Evolutionary conservation across 352 stramenopile species (phyloP), one percentile per base, ranked within the genome.

Genomic region (Globisporangium polare): DNA sequence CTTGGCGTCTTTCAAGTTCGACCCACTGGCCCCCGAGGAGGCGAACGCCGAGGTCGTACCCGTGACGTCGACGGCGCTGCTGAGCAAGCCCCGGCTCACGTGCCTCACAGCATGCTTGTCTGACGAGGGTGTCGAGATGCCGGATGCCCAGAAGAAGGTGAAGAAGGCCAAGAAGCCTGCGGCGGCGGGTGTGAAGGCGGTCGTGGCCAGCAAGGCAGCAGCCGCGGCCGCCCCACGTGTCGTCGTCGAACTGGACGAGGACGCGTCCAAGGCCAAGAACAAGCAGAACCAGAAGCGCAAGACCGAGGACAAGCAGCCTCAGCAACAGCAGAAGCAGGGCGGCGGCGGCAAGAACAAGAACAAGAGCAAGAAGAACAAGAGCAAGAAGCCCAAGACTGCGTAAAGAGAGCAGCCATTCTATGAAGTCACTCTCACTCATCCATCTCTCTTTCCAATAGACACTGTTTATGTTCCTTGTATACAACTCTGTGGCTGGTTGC

Each of bases 31-130:
- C 0, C 77, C 82, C 0, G 77, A 83, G n/a, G 71, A 90, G 39
- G 69, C 69, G 13, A 90, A 92, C 70, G 78, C 68, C 12, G 62
- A 60, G 7, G 79, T 88, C 20, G 60, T 70, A 55, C 86, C 82
- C 0, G 63, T 92, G 35, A 73, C 73, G 20, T 89, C 81, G n/a
- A 87, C 80, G 6, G 69, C 73, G 50, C 61, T 93, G 51, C 73
- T 88, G 41, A 90, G 80, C 64, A 88, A 88, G 59, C 78, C 83
- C 55, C 84, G 84, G 29, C 63, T 94, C 43, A 95, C 84, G 4
- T 89, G 80, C 56, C 68, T 95, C 13, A 88, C 83, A 4, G 84
- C 73, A 20, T 92, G 83, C 33, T 41, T 89, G 24, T 69, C 75
- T 27, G 41, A 71, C 42, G 52, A 66, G 67, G 47, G 64, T 33